Evolutionary conservation across 2,329 filamentous ascomycete species (phyloP).

Genomic region (Coniella vitis): DNA sequence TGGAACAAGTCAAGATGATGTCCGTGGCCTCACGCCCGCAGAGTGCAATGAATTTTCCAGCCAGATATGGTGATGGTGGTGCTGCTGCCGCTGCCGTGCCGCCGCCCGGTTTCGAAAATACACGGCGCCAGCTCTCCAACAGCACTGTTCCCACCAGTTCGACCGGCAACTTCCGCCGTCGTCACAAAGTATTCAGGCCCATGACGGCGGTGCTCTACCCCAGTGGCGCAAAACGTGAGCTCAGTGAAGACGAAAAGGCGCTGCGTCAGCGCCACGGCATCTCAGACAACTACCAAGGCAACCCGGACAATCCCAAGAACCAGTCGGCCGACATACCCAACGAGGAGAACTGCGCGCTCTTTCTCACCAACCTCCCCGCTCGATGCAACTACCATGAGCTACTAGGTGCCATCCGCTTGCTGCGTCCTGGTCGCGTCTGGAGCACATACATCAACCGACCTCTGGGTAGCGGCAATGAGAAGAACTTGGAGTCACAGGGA

Average conservation of each 20-base stretch:
- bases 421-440: constrained; percentile 5
- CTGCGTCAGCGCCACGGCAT: not conserved
- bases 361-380: constrained; percentile 5
- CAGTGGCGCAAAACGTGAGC: not conserved
- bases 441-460: constrained; percentile 4
- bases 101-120: too few relatives aligned
- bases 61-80: too few relatives aligned
- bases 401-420: not conserved
- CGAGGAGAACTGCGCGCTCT: constrained; percentile 8
- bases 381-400: constrained; percentile 3
- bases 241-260: not conserved
- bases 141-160: too few relatives aligned
- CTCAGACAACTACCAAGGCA: constrained; percentile 8
- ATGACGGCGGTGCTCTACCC: constrained; percentile 5
- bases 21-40: too few relatives aligned
- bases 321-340: constrained; percentile 10
- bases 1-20: too few relatives aligned
- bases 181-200: not conserved
- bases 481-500: not conserved
- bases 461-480: not conserved
- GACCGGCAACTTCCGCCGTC: not conserved
- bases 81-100: too few relatives aligned
- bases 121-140: too few relatives aligned
- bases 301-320: constrained; percentile 9
- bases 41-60: too few relatives aligned